Conservation (phyloP, 1,139 yeast species). For the Pichia sp. region DNA sequence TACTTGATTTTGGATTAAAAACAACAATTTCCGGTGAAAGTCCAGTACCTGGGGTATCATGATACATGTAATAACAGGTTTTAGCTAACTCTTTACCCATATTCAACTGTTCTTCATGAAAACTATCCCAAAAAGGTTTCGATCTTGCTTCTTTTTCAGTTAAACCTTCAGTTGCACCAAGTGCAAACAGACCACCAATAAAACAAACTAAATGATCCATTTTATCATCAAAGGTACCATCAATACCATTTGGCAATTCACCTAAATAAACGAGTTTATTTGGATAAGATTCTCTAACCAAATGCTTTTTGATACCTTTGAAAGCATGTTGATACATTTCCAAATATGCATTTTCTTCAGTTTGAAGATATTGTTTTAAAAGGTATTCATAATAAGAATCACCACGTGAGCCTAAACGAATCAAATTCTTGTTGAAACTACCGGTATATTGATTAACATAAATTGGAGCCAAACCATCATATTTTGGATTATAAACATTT, state of each 20-base stretch:
- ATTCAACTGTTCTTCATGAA: conserved; percentile 51
- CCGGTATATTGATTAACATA: conserved; percentile 74
- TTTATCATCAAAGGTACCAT: conserved; percentile 56
- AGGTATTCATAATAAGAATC: conserved; percentile 91
- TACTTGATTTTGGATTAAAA: conserved; percentile 42
- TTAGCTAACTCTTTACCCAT: conserved; percentile 72
- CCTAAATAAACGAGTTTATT: conserved; percentile 65
- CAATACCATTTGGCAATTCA: conserved; percentile 66
- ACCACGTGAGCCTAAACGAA: conserved; percentile 84
- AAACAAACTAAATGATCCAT: conserved; percentile 96
- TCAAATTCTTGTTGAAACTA: conserved; percentile 53
- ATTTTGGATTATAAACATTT: conserved; percentile 37
- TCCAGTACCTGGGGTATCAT: conserved; percentile 63
- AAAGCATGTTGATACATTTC: conserved; percentile 75
- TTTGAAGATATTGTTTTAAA: conserved; percentile 79
- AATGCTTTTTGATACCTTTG: conserved; percentile 62
- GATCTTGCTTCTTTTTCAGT: conserved; percentile 47
- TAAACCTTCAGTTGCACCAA: conserved; percentile 82
- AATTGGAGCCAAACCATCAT: conserved; percentile 78
- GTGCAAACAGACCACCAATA: conserved; percentile 82
- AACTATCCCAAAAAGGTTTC: conserved; percentile 38
- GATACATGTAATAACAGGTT: conserved; percentile 81
- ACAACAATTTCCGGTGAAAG: conserved; percentile 85
- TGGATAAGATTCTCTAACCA: conserved; percentile 59
- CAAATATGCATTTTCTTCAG: conserved; percentile 63